Evolutionary conservation across 192 early-diverging fungal species (phyloP), one percentile per base, ranked within the genome.

Genomic region (Oehlia diaphana): DNA sequence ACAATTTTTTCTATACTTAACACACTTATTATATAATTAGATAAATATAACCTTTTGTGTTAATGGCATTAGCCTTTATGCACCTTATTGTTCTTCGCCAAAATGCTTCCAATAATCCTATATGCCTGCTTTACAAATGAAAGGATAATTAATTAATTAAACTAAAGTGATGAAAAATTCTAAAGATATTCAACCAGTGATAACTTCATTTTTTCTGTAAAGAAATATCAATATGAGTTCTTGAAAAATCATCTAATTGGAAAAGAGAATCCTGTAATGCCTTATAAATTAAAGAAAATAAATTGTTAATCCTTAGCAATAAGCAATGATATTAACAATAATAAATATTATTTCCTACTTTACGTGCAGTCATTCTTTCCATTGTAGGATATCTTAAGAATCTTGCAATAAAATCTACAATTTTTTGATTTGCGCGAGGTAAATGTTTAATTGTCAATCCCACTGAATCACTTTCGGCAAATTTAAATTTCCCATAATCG

Each of bases 401-500:
- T 39, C 63, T 63, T 63, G 33, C 26, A 63, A 75, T 75, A 63
- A 75, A 75, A 63, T 75, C 28, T n/a, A 75, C 26, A 8, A 35
- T 73, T 28, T 63, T 61, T 37, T 35, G 19, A 19, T 75, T 78
- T 53, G 65, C 76, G 16, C 69, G 66, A 33, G 76, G 64, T n/a
- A 78, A 42, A 14, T 78, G 47, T 50, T 68, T 26, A 19, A 28
- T 19, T 47, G 58, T 31, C 12, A 78, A 50, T 68, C 76, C 76
- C 5, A 26, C 28, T 16, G n/a, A 37, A n/a, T 26, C 9, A 31
- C 21, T 21, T 31, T 31, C 12, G 21, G 26, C 16, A 39, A 78
- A 78, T 7, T 42, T 68, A 37, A 78, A 28, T 39, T 78, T 78
- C 14, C 76, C 76, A 68, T 78, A 78, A 58, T 78, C 76, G 26